phyloP scores from a whole-genome alignment of 2,329 filamentous ascomycete species.

The Sporothrix brasiliensis region DNA sequence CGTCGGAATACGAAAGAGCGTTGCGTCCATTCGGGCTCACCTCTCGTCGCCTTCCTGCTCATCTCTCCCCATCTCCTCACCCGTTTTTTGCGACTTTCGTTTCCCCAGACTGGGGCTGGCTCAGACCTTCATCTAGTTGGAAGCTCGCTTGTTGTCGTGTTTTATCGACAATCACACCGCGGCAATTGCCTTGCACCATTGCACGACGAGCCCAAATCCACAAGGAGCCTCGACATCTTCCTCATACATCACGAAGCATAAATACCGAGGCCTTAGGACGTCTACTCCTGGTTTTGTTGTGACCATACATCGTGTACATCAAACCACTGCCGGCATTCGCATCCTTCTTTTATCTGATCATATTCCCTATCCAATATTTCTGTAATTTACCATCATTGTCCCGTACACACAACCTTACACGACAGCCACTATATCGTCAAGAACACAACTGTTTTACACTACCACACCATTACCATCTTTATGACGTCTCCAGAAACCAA shows the following conservation, averaged over 20 bases:
- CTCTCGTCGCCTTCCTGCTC: neutral
- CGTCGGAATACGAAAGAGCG: constrained; percentile 10
- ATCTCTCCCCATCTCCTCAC: constrained; percentile 2
- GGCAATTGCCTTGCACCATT: neutral
- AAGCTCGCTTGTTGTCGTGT: no score
- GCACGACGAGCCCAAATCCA: neutral
- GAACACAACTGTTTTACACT: neutral
- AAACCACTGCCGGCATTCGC: neutral
- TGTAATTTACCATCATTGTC: neutral
- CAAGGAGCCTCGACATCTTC: neutral
- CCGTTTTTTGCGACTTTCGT: neutral
- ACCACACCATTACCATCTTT: neutral
- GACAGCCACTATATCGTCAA: neutral
- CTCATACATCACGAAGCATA: constrained; percentile 5
- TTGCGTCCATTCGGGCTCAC: neutral
- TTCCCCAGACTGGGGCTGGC: neutral
- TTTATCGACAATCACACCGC: no score
- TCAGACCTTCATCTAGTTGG: neutral
- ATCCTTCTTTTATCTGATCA: neutral
- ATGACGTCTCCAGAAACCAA: neutral
- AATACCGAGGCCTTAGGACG: constrained; percentile 20
- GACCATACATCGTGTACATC: constrained; percentile 8
- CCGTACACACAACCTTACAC: neutral
- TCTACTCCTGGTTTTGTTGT: neutral
- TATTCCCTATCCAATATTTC: neutral